Evolutionary conservation across 306 rosid genomes (phyloP).

Genomic region (Malus asiatica): DNA sequence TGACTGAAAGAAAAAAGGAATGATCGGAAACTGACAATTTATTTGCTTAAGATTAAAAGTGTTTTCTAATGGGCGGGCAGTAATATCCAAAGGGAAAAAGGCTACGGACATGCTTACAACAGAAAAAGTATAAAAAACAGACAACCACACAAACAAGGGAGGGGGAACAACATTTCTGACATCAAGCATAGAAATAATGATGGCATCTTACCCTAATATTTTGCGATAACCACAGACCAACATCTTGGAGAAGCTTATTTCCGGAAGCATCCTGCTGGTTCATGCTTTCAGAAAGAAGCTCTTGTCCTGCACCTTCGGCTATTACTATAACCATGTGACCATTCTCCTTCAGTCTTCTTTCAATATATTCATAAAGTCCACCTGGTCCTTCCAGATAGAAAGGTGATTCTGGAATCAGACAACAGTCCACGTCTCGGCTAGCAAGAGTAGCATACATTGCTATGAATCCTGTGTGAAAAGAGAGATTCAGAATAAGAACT

Average conservation of each 20-base stretch:
- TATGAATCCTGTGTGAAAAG: conserved; percentile 44
- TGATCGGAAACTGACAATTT: not conserved
- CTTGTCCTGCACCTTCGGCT: conserved; percentile 78
- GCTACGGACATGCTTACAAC: not conserved
- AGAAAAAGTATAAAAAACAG: not conserved
- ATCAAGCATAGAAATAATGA: not conserved
- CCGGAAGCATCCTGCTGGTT: conserved; percentile 46
- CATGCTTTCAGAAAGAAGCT: conserved; percentile 29
- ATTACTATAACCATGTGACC: conserved; percentile 79
- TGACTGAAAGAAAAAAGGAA: not conserved
- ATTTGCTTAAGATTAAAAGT: not conserved
- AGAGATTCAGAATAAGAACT: not conserved
- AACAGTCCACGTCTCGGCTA: conserved; percentile 71
- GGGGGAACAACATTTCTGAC: not conserved
- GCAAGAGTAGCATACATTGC: conserved; percentile 77
- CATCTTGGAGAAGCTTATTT: conserved; percentile 43
- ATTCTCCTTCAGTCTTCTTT: conserved; percentile 48
- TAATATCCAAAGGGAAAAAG: not conserved
- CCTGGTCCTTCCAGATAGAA: conserved; percentile 65
- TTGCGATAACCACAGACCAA: conserved; percentile 65
- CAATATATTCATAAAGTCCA: conserved; percentile 53
- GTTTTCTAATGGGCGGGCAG: not conserved
- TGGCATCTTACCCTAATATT: conserved; percentile 44
- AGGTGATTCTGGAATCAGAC: conserved; percentile 74
- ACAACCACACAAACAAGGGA: not conserved